Evolutionary conservation across 768 basidiomycete species (phyloP).

Genomic region (Suillus alpinus): DNA sequence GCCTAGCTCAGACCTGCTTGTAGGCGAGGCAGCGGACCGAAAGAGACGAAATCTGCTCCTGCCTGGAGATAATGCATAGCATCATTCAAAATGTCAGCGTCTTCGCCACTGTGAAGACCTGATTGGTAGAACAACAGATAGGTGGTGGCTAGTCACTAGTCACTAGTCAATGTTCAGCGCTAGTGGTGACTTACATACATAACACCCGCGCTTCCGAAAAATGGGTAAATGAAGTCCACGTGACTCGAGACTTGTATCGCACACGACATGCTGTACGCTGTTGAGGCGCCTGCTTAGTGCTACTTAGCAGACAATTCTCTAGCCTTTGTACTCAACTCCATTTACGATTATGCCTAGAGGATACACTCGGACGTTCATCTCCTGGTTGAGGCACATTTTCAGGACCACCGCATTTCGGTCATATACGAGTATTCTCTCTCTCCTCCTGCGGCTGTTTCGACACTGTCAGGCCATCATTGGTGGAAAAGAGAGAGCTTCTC

Average conservation of each 20-base stretch:
- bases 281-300: no score
- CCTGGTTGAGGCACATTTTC: not conserved
- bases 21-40: no score
- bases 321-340: not conserved
- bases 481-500: not conserved
- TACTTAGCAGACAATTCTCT: not conserved
- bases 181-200: no score
- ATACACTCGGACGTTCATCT: not conserved
- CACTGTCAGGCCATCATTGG: not conserved
- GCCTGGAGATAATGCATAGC: no score
- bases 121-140: no score
- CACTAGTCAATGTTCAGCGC: no score
- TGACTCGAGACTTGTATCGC: not conserved
- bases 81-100: no score
- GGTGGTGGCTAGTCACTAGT: no score
- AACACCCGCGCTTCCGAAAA: no score
- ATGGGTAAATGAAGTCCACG: not conserved
- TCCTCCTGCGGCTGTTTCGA: not conserved
- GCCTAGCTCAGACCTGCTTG: no score
- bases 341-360: not conserved
- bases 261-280: not conserved
- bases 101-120: no score
- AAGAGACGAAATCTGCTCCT: no score
- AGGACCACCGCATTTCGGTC: not conserved
- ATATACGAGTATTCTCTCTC: not conserved